Conservation (phyloP, 768 basidiomycete species). For the Ramaria sp. region DNA sequence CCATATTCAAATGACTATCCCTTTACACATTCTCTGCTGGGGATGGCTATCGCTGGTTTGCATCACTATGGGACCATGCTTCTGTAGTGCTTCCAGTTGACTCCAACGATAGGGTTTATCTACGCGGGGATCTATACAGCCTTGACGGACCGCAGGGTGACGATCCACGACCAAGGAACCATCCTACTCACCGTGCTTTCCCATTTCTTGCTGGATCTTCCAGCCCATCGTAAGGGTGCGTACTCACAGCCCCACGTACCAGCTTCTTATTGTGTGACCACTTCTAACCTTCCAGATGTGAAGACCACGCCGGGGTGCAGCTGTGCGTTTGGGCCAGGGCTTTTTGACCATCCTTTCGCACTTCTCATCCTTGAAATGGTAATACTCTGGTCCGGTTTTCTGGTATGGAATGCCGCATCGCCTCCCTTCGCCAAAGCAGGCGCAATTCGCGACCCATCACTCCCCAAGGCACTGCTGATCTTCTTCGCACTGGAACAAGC, state of each 20-base stretch:
- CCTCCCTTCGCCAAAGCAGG: conserved; percentile 16
- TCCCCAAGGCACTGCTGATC: conserved; percentile 14
- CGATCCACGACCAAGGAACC: conserved; percentile 13
- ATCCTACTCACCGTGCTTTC: conserved; percentile 15
- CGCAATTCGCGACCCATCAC: conserved; percentile 13
- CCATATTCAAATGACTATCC: conserved; percentile 25
- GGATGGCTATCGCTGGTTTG: conserved; percentile 16
- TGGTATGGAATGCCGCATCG: conserved; percentile 17
- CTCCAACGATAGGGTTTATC: conserved; percentile 10
- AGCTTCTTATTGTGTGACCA: neutral
- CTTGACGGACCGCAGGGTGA: conserved; percentile 13
- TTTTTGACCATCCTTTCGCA: conserved; percentile 18
- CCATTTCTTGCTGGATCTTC: conserved; percentile 22
- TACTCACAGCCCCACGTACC: neutral
- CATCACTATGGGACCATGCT: neutral
- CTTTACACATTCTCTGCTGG: conserved; percentile 21
- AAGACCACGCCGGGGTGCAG: conserved; percentile 19
- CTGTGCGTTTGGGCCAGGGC: conserved; percentile 13
- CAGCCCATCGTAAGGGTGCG: conserved; percentile 19
- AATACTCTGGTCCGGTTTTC: conserved; percentile 18
- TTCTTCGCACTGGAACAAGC: conserved; percentile 17
- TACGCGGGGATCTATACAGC: conserved; percentile 15
- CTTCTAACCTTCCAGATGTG: conserved; percentile 13
- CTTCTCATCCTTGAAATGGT: conserved; percentile 18
- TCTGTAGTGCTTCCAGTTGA: neutral